phyloP scores from a whole-genome alignment of 1,284 basidiomycete genomes.

The Marasmius sp. region DNA sequence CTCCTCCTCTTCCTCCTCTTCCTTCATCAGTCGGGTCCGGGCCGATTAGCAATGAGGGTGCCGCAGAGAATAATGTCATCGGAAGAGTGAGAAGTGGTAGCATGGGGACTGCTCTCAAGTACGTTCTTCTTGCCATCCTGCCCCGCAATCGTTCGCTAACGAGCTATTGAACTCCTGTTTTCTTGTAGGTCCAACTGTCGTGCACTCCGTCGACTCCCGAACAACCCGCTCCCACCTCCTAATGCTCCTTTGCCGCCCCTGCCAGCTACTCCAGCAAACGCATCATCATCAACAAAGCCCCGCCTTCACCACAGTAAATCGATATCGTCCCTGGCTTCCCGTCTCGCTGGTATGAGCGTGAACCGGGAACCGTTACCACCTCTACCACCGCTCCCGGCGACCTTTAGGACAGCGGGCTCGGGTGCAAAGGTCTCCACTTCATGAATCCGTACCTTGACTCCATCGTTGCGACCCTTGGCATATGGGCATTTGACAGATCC shows the following conservation, averaged over 20 bases:
- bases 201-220: background rate
- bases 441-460: too few relatives aligned
- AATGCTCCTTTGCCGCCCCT: background rate
- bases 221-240: background rate
- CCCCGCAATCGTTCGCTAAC: background rate
- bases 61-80: background rate
- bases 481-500: too few relatives aligned
- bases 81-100: background rate
- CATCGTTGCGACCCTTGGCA: too few relatives aligned
- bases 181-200: background rate
- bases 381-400: background rate
- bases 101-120: background rate
- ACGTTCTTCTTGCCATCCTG: background rate
- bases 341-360: background rate
- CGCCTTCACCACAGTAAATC: background rate
- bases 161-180: background rate
- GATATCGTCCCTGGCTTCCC: background rate
- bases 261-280: background rate
- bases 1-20: background rate
- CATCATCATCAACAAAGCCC: background rate
- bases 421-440: too few relatives aligned
- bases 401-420: background rate
- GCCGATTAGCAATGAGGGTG: background rate
- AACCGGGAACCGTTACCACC: background rate
- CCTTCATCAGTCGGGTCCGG: background rate